These are phyloP conservation scores for Graphiopsis chlorocephala DNA, from an alignment of 2,329 filamentous ascomycete genomes.

Conservation along the genomic window DNA sequence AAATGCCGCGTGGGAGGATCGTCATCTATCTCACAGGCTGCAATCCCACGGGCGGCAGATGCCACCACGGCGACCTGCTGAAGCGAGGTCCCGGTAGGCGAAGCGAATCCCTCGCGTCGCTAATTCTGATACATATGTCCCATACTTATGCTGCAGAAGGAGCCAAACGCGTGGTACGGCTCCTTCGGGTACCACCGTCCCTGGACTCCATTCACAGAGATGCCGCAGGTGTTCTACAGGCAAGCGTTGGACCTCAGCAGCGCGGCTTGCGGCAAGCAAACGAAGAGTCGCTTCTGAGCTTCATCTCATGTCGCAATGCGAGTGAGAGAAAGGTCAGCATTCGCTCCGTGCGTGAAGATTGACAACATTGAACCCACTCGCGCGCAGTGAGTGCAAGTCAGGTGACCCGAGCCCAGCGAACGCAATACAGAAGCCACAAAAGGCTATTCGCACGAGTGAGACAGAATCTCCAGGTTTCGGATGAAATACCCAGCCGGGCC, in stretches of 20 bases:
- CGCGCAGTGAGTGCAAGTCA: background rate
- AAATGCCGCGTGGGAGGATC: background rate
- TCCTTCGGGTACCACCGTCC: background rate
- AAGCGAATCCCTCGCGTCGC: background rate
- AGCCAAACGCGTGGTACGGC: constrained; percentile 1
- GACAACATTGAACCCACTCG: background rate
- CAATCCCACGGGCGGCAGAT: background rate
- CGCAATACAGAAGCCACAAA: background rate
- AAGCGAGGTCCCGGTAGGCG: background rate
- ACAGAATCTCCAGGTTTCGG: background rate
- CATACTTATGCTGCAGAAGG: background rate
- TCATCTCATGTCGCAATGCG: background rate
- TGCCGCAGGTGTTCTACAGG: background rate
- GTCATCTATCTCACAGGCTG: background rate
- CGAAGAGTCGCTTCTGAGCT: background rate
- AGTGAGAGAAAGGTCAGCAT: background rate
- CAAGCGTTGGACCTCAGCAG: background rate
- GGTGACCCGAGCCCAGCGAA: background rate
- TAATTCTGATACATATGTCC: background rate
- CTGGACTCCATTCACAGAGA: background rate
- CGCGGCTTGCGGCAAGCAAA: background rate
- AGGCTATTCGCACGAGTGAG: background rate
- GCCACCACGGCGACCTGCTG: background rate
- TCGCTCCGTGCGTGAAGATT: background rate
- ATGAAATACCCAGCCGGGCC: background rate